Evolutionary conservation across 148 eudicot species (phyloP).

Genomic region (Polygonum aviculare): DNA sequence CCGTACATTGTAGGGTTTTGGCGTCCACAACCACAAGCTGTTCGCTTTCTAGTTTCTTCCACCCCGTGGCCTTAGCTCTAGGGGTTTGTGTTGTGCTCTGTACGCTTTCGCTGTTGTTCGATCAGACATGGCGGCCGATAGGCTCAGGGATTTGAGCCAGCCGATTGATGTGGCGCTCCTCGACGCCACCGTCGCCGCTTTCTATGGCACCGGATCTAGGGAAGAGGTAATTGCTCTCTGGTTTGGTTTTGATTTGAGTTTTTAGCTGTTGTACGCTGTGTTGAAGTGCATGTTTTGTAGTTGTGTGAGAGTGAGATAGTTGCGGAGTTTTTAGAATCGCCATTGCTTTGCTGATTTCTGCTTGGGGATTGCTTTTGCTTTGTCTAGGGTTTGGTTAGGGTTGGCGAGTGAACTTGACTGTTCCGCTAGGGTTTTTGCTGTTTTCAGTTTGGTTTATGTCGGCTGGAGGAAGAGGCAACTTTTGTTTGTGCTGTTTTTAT

Average conservation of each 20-base stretch:
- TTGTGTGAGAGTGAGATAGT: neutral
- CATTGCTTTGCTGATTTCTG: conserved; percentile 1
- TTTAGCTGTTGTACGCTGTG: neutral
- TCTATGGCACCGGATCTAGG: conserved; percentile 97
- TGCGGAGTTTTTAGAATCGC: neutral
- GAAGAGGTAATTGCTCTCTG: conserved; percentile 45
- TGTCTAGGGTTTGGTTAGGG: neutral
- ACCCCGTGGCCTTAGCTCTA: neutral
- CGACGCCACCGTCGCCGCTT: conserved; percentile 90
- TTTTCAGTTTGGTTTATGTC: neutral
- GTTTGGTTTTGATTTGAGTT: neutral
- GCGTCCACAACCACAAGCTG: neutral
- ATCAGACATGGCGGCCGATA: conserved; percentile 76
- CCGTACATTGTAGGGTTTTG: conserved; percentile 31
- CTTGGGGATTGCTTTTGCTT: neutral
- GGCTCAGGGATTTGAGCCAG: conserved; percentile 83
- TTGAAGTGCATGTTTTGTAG: neutral
- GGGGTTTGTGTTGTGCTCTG: neutral
- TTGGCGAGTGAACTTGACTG: neutral
- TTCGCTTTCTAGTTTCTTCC: neutral
- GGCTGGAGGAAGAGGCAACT: neutral
- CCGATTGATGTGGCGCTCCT: conserved; percentile 83
- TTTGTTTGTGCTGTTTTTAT: neutral
- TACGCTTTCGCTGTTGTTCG: conserved; percentile 15
- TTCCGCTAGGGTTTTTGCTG: conserved; percentile 6